Base-by-base conservation (phyloP, 371 early-diverging fungal genomes). In the Rhizopus sp. region DNA sequence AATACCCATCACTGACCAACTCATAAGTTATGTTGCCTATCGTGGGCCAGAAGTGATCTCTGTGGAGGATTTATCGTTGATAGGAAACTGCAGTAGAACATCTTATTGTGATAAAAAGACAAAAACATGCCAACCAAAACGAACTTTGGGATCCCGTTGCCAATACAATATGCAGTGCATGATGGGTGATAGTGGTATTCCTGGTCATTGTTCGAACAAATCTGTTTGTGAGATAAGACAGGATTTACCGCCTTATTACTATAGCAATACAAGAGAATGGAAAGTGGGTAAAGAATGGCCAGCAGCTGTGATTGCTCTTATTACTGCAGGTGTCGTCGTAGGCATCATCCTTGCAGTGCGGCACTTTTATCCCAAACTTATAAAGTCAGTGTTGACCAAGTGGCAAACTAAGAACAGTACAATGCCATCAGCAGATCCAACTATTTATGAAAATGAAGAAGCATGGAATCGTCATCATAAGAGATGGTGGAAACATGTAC, bases 241-340 rank as follows among this genome's bases (percentile, higher is more conserved):
- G 31, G 76, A 75, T 58, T 53, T 73, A 8, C 68, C 73, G 1
- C 67, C 69, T 13, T 64, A 60, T 51, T 64, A 69, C n/a, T 78
- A 78, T 57, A 48, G 50, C 9, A 59, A 45, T 15, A 55, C 60
- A 10, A 72, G 67, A 8, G 64, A 66, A 17, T 75, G 73, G 75
- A 71, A 68, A 4, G 46, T 78, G 53, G 79, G 79, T 2, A 70
- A 78, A 13, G 70, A 78, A 13, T 75, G 75, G 76, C 62, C 67
- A 15, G 50, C 69, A 2, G 75, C 74, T 13, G 61, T 63, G 0
- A 9, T 64, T 30, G 79, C 73, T 3, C 64, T 78, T 8, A 16
- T 73, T 8, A 60, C 69, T 16, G 73, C 79, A 13, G 79, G 74
- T 10, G 56, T 56, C 2, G 32, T 70, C 7, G 76, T 57, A 7